phyloP scores from a whole-genome alignment of 176 grass and related monocot species.

The Avena atlantica region DNA sequence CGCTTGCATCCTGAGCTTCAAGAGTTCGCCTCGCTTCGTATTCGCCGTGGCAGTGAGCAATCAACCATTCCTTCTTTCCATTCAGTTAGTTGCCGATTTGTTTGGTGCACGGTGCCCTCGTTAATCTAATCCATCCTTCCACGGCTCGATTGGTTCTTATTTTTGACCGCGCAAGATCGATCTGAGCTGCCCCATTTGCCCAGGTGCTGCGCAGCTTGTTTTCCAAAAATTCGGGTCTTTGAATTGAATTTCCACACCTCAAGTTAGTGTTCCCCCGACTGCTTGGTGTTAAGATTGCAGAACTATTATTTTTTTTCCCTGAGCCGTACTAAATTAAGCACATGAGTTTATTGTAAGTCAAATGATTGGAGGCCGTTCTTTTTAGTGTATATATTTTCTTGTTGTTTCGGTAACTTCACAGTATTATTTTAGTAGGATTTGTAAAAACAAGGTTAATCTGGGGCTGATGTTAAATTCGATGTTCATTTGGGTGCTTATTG shows the following conservation, averaged over 20 bases:
- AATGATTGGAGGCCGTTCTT: background rate
- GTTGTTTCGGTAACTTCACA: background rate
- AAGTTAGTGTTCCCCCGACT: background rate
- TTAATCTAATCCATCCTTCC: background rate
- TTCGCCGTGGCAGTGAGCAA: background rate
- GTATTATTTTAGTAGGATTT: background rate
- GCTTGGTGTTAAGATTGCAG: background rate
- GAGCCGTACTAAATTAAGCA: background rate
- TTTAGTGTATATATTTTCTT: background rate
- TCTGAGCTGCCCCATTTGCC: background rate
- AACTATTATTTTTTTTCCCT: background rate
- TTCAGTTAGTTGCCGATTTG: slow-evolving; percentile 25
- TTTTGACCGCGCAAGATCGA: background rate
- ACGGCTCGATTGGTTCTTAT: background rate
- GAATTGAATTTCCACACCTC: background rate
- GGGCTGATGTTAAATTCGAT: background rate
- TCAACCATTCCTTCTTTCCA: background rate
- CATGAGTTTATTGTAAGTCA: background rate
- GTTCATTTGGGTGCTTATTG: background rate
- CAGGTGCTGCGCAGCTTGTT: background rate
- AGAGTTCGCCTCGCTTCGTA: background rate
- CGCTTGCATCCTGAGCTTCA: background rate
- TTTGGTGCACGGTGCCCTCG: background rate
- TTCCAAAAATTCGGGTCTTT: background rate
- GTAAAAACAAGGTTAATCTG: background rate